These are phyloP conservation scores for Erodium maritimum DNA, from an alignment of 345 rosid genomes.

Conservation along the genomic window DNA sequence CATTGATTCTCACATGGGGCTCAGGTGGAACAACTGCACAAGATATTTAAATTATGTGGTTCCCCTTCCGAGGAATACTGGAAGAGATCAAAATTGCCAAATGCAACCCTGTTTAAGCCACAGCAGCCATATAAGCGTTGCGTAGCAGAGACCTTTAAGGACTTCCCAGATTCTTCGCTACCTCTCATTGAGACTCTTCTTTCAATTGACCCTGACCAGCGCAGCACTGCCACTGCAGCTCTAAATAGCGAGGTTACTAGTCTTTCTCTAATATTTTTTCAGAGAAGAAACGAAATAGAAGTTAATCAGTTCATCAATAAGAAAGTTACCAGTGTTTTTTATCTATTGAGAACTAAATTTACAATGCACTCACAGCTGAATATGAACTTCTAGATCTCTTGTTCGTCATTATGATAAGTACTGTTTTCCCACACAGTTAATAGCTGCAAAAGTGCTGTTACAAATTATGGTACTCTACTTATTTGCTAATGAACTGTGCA, in stretches of 20 bases:
- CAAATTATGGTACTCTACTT: background rate
- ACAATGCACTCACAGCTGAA: background rate
- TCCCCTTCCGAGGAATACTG: constrained; percentile 83
- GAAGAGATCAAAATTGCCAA: constrained; percentile 73
- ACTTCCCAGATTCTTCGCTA: constrained; percentile 48
- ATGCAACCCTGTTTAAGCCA: constrained; percentile 70
- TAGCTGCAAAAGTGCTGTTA: background rate
- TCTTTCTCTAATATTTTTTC: background rate
- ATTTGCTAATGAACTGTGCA: constrained; percentile 2
- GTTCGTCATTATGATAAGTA: no score
- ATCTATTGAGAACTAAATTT: background rate
- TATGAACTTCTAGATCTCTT: background rate
- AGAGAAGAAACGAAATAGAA: background rate
- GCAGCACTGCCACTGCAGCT: constrained; percentile 65
- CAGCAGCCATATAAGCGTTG: constrained; percentile 62
- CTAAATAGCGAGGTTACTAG: constrained; percentile 58
- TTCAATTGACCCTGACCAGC: constrained; percentile 63
- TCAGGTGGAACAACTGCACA: constrained; percentile 88
- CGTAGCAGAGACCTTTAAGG: constrained; percentile 59
- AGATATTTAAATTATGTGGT: constrained; percentile 83
- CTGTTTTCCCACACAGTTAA: background rate
- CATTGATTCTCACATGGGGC: background rate
- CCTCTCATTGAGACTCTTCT: constrained; percentile 62
- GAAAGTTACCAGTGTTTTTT: no score
- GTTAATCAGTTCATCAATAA: no score